These are phyloP conservation scores for Hirschfeldia incana DNA, from an alignment of 345 rosid species.

Conservation along the genomic window DNA sequence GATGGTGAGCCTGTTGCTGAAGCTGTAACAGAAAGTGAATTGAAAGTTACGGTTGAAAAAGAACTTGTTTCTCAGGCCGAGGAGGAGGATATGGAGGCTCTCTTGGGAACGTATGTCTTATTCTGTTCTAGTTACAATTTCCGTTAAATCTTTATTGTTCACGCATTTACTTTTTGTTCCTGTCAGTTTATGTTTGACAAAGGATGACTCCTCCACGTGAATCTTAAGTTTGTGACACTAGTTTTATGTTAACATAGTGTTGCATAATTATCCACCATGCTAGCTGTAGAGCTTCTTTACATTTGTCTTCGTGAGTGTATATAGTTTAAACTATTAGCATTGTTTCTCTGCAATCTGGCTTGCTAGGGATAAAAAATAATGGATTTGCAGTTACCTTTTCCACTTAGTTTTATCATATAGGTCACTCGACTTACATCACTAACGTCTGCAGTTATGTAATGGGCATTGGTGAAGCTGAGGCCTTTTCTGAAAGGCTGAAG, in stretches of 20 bases:
- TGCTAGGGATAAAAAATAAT: not conserved
- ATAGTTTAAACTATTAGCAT: not conserved
- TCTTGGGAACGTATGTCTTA: conserved; percentile 80
- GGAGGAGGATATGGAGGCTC: conserved; percentile 99
- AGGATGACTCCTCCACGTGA: not conserved
- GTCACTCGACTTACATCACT: conserved; percentile 7
- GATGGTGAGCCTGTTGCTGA: conserved; percentile 75
- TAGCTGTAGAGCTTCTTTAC: conserved; percentile 1
- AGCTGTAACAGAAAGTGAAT: conserved; percentile 60
- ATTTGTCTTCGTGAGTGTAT: not conserved
- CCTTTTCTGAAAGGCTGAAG: conserved; percentile 95
- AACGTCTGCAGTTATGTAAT: conserved; percentile 73
- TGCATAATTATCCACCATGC: not conserved
- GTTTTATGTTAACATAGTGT: not conserved
- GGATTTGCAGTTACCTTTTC: not conserved
- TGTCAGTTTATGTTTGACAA: conserved; percentile 15
- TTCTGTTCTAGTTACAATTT: conserved; percentile 6
- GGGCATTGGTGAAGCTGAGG: conserved; percentile 99
- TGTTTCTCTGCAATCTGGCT: conserved; percentile 7
- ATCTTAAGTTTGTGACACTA: conserved; percentile 22
- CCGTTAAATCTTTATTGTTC: not conserved
- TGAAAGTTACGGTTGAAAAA: conserved; percentile 90
- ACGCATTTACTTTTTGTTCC: not conserved
- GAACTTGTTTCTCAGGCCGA: conserved; percentile 97
- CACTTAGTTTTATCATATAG: conserved; percentile 11